phyloP scores from a whole-genome alignment of 2,329 filamentous ascomycete genomes.

The Epichloe coenophiala region DNA sequence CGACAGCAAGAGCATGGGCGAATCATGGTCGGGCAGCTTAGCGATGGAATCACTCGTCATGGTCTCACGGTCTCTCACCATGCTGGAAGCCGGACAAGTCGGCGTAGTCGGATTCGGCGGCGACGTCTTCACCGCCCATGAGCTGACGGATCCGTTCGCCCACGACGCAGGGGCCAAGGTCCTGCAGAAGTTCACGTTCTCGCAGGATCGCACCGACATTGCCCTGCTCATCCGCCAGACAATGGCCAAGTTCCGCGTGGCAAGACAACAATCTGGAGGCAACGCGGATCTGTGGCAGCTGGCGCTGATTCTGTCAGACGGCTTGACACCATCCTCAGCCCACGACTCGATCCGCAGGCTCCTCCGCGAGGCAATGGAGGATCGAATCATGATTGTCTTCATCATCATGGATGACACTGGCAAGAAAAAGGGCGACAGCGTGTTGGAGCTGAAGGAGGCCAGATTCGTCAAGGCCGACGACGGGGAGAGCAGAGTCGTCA shows the following conservation, averaged over 20 bases:
- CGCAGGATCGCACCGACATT: conserved; percentile 78
- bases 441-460: conserved; percentile 80
- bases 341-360: conserved; percentile 73
- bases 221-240: conserved; percentile 62
- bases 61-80: conserved; percentile 71
- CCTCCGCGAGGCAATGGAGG: conserved; percentile 77
- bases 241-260: conserved; percentile 69
- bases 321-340: conserved; percentile 68
- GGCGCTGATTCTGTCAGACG: conserved; percentile 84
- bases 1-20: conserved; percentile 88
- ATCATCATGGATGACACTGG: conserved; percentile 71
- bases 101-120: conserved; percentile 81
- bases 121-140: conserved; percentile 71
- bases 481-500: conserved; percentile 55
- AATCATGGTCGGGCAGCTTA: conserved; percentile 59
- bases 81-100: conserved; percentile 93
- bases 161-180: conserved; percentile 65
- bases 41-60: conserved; percentile 92
- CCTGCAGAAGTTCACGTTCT: conserved; percentile 73
- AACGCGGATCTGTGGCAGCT: conserved; percentile 82
- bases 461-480: conserved; percentile 56
- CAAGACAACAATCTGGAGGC: conserved; percentile 45
- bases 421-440: conserved; percentile 43
- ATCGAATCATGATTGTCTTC: conserved; percentile 96
- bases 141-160: conserved; percentile 70